phyloP scores from a whole-genome alignment of 2,329 filamentous ascomycete genomes.

The Aspergillus tanneri region DNA sequence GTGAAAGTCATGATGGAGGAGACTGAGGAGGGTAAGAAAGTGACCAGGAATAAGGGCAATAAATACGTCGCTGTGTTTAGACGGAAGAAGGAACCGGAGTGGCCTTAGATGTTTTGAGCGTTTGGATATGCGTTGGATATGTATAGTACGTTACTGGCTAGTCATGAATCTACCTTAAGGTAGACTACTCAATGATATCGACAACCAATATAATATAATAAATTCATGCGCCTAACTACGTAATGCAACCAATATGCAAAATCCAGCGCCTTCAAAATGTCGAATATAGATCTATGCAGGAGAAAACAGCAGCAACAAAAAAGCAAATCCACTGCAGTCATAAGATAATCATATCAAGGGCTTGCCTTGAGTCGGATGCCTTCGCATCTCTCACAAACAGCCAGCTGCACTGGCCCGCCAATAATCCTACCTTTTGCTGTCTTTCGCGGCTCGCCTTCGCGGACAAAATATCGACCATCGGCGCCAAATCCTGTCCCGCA shows the following conservation, averaged over 20 bases:
- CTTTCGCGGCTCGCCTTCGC: constrained; percentile 51
- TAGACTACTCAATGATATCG: too few species aligned
- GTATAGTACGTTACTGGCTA: too few species aligned
- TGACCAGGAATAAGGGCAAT: constrained; percentile 80
- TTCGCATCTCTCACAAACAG: constrained; percentile 63
- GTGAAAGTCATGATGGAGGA: constrained; percentile 66
- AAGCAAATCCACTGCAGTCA: background rate
- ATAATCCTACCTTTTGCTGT: constrained; percentile 49
- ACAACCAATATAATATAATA: too few species aligned
- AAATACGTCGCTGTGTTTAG: constrained; percentile 91
- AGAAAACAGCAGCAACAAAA: background rate
- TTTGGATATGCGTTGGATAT: too few species aligned
- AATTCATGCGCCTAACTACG: too few species aligned
- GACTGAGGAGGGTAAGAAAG: constrained; percentile 98
- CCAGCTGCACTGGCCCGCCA: constrained; percentile 53
- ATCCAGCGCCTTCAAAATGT: too few species aligned
- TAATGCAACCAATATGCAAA: too few species aligned
- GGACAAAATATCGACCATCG: constrained; percentile 63
- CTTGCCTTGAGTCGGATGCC: constrained; percentile 60
- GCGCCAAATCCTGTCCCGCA: constrained; percentile 59
- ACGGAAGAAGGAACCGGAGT: constrained; percentile 74
- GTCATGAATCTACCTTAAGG: too few species aligned
- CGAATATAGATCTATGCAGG: background rate
- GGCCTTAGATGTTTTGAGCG: constrained; percentile 48
- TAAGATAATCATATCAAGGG: constrained; percentile 7